phyloP scores from a whole-genome alignment of 495 filamentous ascomycete species.

The Xanthoparmelia taractica region DNA sequence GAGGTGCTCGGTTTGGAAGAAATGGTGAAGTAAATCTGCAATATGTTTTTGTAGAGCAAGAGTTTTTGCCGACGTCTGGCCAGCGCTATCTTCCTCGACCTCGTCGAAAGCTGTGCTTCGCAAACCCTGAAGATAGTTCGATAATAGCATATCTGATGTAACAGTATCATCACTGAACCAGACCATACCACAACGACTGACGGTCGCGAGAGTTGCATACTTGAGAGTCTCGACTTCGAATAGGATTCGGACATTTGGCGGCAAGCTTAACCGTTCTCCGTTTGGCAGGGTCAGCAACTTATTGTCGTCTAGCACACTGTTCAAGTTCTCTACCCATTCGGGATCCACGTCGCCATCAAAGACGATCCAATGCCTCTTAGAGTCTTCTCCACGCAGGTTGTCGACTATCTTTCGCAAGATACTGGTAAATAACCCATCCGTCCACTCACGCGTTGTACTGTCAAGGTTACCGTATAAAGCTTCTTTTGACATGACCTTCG shows the following conservation, averaged over 20 bases:
- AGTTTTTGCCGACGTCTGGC: conserved; percentile 68
- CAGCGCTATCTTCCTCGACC: conserved; percentile 80
- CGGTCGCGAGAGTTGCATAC: conserved; percentile 93
- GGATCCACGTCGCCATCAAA: conserved; percentile 99
- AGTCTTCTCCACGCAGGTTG: conserved; percentile 92
- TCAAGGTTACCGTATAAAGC: conserved; percentile 90
- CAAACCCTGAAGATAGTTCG: conserved; percentile 80
- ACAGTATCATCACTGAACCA: conserved; percentile 99
- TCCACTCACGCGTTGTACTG: conserved; percentile 96
- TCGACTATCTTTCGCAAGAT: conserved; percentile 97
- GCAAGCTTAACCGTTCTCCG: conserved; percentile 90
- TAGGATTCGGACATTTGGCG: conserved; percentile 94
- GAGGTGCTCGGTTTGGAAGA: conserved; percentile 69
- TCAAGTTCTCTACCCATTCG: conserved; percentile 99
- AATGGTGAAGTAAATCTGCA: conserved; percentile 66
- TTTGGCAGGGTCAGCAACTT: conserved; percentile 94
- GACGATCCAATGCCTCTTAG: conserved; percentile 97
- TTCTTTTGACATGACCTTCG: conserved; percentile 99
- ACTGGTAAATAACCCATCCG: conserved; percentile 94
- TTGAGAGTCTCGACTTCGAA: conserved; percentile 99
- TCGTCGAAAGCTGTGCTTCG: conserved; percentile 80
- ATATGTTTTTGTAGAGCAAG: conserved; percentile 67
- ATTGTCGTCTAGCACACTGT: conserved; percentile 98
- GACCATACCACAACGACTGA: conserved; percentile 99
- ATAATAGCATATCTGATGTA: conserved; percentile 82